Conservation (phyloP, 257 asterid genomes). For the Solanum rostratum region DNA sequence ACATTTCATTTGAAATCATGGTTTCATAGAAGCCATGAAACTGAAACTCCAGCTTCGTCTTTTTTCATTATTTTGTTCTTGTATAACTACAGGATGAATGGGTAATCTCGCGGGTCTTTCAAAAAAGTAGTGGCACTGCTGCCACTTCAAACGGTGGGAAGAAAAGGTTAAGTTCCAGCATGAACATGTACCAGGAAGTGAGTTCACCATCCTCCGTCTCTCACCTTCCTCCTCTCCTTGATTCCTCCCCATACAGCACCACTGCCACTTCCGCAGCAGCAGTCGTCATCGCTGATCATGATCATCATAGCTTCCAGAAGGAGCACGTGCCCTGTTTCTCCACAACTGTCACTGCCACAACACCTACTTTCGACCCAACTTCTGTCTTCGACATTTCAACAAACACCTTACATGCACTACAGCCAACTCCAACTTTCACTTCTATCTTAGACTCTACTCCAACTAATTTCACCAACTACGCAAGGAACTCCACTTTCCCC, state of each 20-base stretch:
- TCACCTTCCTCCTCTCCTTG: slow-evolving; percentile 58
- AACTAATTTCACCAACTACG: slow-evolving; percentile 16
- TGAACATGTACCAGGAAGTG: slow-evolving; percentile 24
- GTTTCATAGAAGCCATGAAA: not conserved
- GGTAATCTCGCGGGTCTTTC: slow-evolving; percentile 86
- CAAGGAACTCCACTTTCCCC: slow-evolving; percentile 35
- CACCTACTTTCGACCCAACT: slow-evolving; percentile 19
- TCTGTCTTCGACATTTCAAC: slow-evolving; percentile 24
- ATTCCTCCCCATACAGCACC: slow-evolving; percentile 24
- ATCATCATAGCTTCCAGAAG: slow-evolving; percentile 29
- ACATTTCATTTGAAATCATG: not conserved
- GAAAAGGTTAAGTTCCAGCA: slow-evolving; percentile 25
- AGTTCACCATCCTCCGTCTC: slow-evolving; percentile 74
- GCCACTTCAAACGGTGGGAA: slow-evolving; percentile 23
- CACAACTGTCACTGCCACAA: slow-evolving; percentile 23
- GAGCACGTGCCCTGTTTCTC: slow-evolving; percentile 99
- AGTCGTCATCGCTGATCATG: slow-evolving; percentile 1
- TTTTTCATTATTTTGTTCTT: not conserved
- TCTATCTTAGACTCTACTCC: slow-evolving; percentile 7
- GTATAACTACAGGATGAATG: slow-evolving; percentile 55
- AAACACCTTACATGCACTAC: not conserved
- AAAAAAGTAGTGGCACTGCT: slow-evolving; percentile 22
- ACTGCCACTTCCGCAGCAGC: slow-evolving; percentile 20
- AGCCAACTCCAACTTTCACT: slow-evolving; percentile 7
- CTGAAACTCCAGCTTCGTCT: not conserved